phyloP scores from a whole-genome alignment of 2,329 filamentous ascomycete genomes.

The Cordyceps fumosorosea region DNA sequence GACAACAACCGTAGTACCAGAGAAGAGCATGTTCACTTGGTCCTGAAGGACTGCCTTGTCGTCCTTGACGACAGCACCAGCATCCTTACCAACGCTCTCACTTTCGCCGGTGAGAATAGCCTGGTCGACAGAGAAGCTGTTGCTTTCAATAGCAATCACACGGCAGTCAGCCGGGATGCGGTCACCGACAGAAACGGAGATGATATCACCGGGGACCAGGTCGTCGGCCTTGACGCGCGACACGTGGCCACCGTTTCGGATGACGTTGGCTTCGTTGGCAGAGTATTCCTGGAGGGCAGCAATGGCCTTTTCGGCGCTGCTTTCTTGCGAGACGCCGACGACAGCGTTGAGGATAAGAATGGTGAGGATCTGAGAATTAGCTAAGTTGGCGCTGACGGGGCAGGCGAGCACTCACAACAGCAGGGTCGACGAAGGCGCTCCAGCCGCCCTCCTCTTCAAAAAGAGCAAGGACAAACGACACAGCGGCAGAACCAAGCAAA shows the following conservation, averaged over 20 bases:
- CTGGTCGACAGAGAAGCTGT: constrained; percentile 94
- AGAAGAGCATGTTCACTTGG: constrained; percentile 96
- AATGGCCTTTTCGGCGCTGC: constrained; percentile 96
- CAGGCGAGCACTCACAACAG: constrained; percentile 61
- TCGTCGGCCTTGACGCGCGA: constrained; percentile 91
- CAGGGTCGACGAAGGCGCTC: constrained; percentile 95
- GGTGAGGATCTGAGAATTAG: constrained; percentile 68
- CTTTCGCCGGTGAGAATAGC: constrained; percentile 96
- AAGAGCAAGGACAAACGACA: constrained; percentile 88
- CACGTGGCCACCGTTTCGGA: constrained; percentile 71
- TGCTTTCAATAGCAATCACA: constrained; percentile 84
- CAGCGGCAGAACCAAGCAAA: constrained; percentile 80
- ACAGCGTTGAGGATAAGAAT: constrained; percentile 95
- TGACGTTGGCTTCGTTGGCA: constrained; percentile 91
- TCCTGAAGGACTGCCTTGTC: constrained; percentile 90
- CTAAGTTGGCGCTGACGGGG: background rate
- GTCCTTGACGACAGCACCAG: constrained; percentile 60
- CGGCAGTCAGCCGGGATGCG: constrained; percentile 93
- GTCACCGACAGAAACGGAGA: constrained; percentile 83
- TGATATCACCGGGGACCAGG: constrained; percentile 86
- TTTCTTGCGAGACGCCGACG: constrained; percentile 97
- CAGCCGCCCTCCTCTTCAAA: constrained; percentile 91
- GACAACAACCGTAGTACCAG: constrained; percentile 92
- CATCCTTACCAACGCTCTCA: constrained; percentile 89
- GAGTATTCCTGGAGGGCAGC: constrained; percentile 98